A percentile compares a stretch with the other conserved stretches of the same genome.
phyloP scores from a whole-genome alignment of 2,329 filamentous ascomycete species.

The Arthrobotrys musiformis region DNA sequence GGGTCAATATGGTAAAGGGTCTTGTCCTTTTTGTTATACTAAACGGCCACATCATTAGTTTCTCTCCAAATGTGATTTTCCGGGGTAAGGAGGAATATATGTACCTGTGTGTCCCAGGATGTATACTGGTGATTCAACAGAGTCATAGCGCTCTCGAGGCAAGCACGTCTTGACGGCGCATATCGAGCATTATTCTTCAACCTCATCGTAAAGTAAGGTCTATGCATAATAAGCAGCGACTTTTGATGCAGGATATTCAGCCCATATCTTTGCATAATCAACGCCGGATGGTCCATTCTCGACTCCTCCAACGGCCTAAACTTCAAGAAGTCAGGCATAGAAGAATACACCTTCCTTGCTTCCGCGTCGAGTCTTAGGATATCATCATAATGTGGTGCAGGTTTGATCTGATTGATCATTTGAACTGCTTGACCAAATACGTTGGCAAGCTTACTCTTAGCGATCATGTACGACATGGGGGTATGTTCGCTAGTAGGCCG shows the following conservation, averaged over 20 bases:
- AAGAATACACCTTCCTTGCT: slow-evolving; percentile 71
- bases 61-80: slow-evolving; percentile 85
- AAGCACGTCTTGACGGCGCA: slow-evolving; percentile 81
- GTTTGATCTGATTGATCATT: slow-evolving; percentile 65
- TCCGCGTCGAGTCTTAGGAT: slow-evolving; percentile 72
- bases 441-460: slow-evolving; percentile 74
- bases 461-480: slow-evolving; percentile 81
- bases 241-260: slow-evolving; percentile 89
- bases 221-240: slow-evolving; percentile 86
- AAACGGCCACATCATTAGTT: slow-evolving; percentile 64
- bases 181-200: slow-evolving; percentile 83
- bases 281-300: slow-evolving; percentile 73
- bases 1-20: slow-evolving; percentile 62
- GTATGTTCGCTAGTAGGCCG: slow-evolving; percentile 77
- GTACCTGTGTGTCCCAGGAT: slow-evolving; percentile 85
- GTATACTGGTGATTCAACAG: slow-evolving; percentile 78
- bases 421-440: slow-evolving; percentile 79
- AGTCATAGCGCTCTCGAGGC: slow-evolving; percentile 86
- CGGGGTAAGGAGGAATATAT: slow-evolving; percentile 73
- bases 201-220: slow-evolving; percentile 79
- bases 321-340: slow-evolving; percentile 81
- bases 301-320: slow-evolving; percentile 79
- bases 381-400: slow-evolving; percentile 70
- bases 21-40: slow-evolving; percentile 61
- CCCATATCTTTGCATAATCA: slow-evolving; percentile 83